Evolutionary conservation across 2,329 filamentous ascomycete species (phyloP), one percentile per base, ranked within the genome.

Genomic region (Fusarium sp.): DNA sequence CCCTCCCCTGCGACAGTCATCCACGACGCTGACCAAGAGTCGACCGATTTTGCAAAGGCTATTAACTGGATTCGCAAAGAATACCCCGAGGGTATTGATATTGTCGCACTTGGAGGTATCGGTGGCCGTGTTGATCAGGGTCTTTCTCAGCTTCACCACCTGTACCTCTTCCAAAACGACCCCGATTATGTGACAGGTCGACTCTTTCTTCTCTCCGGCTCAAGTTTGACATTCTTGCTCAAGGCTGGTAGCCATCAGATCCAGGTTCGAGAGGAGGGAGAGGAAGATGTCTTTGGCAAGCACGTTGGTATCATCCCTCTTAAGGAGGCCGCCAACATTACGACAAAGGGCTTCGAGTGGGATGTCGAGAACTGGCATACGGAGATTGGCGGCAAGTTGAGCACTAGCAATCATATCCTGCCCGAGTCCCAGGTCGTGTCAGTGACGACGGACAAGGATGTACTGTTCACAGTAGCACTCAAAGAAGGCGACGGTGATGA

Each of bases 121-220:
- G 94, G 94, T 46, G 96, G 96, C 11, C 91, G 96, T 35, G 93
- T 98, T 20, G 96, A 99, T 81, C 96, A 99, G 80, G 95, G 92
- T 4, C 87, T 99, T 52, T 94, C 94, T 63, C 91, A 97, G 76
- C 87, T 99, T 57, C 94, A 97, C 79, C 93, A 98, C 79, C 86
- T 98, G 49, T 95, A 90, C 75, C 81, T 89, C 53, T 90, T 89
- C 79, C 89, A 91, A 77, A 74, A 80, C 15, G 83, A 87, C 47
- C 82, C 86, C 0, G 79, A 78, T 29, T 87, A 88, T 65, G 79
- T 81, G 33, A 75, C 83, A 15, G 90, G 91, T 9, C 84, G 88
- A 31, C 81, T 98, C 71, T 97, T 92, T 82, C 87, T 99, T 13
- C 86, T 98, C 49, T 95, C 94, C 3, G 92, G 92, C 68, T 90